Base-by-base conservation (phyloP, 2,329 filamentous ascomycete species). In the Pseudogymnoascus sp. region DNA sequence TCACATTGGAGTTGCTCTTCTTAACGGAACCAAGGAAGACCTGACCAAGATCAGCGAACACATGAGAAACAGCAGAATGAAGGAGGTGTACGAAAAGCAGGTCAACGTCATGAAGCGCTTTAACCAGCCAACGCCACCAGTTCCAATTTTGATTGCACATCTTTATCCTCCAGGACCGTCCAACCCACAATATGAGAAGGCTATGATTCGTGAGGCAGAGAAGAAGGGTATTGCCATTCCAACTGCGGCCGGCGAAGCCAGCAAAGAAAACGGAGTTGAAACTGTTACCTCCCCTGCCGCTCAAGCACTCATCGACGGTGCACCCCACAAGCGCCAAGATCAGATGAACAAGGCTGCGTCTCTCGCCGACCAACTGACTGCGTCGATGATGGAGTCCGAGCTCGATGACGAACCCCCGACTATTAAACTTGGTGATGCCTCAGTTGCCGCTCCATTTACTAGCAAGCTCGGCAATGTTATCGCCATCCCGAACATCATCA, bases 71-170 rank as follows among this genome's bases (percentile, higher is more conserved):
- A 96, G 89, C 41, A 96, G 92, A 81, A 95, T 99, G 90, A 97
- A 97, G 82, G 92, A 97, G 67, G 85, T 99, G 66, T 99, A 99
- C 74, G 91, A 97, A 79, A 97, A 99, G 81, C 94, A 99, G 75
- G 84, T 89, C 62, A 80, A 87, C 55, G 82, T 99, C 74, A 97
- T 99, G 91, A 84, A 89, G 72, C 86, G 93, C 66, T 99, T 97
- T 83, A 96, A 96, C 74, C 92, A 97, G 75, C 91, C 92, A 12
- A 75, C 86, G 1, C 94, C 94, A n/a, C 94, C 94, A 0, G 90
- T 97, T 1, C 94, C 94, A n/a, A 79, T 87, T 64, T 80, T 92
- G 70, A 96, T 99, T 68, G 94, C 94, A 29, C 94, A 99, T 73
- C 80, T 99, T 31, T 99, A 95, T 75, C 92, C 94, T 58, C 91